Evolutionary conservation across 164 flowering plant species (phyloP), one percentile per base, ranked within the genome.

Genomic region (Vitis cinerea): DNA sequence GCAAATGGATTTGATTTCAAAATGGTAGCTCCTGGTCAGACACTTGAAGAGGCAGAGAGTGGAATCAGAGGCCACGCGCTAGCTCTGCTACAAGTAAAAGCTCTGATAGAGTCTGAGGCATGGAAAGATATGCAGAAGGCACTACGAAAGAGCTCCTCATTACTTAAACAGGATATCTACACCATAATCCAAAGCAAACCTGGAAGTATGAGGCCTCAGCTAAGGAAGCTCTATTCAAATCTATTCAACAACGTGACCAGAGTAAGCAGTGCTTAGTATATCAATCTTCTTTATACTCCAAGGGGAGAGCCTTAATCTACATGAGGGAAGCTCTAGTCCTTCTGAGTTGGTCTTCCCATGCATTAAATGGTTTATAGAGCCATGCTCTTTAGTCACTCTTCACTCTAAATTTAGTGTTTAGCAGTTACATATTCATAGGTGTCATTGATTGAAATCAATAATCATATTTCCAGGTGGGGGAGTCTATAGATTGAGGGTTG

Each of bases 181-280:
- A 88, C 94, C 12, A 77, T 93, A 14, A 93, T 93, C 52, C 90
- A 87, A 69, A 70, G 74, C 56, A 89, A 83, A 69, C 94, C 96
- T 4, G 83, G 85, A 17, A 78, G 15, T 9, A 74, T 84, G 75
- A 85, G 97, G 81, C 87, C 94, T 11, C 72, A 15, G 61, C 77
- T 91, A 52, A 84, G 97, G 78, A 80, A 80, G 64, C 84, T 93
- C 30, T 89, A 91, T 50, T 76, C 87, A 9, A 57, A 74, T 61
- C 82, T 93, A 76, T 90, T 90, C 86, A 90, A 82, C 67, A 72
- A 71, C 61, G 90, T 86, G 6, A 80, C 84, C 13, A 77, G 68
- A 69, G 86, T 83, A 68, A 79, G 78, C 44, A 37, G 44, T 37
- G 4, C 44, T 37, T 37, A 37, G 4, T 37, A 37, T 37, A 37